phyloP scores from a whole-genome alignment of 2,329 filamentous ascomycete species.

The Neofusicoccum umdonicola region DNA sequence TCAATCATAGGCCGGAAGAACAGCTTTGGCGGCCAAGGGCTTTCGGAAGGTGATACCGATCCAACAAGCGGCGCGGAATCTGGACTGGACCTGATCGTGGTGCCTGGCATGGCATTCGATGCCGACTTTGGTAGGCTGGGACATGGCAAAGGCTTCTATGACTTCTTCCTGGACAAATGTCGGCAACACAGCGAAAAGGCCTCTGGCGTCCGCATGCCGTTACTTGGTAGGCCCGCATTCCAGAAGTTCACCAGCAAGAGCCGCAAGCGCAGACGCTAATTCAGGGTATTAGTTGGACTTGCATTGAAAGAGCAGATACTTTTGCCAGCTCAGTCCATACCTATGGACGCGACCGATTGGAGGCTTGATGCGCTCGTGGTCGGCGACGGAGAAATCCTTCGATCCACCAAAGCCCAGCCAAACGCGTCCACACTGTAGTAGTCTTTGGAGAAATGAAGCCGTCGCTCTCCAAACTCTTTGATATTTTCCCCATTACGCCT shows the following conservation, averaged over 20 bases:
- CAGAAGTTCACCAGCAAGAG: background rate
- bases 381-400: constrained; percentile 60
- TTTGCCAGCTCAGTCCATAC: constrained; percentile 62
- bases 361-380: constrained; percentile 74
- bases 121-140: constrained; percentile 71
- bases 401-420: constrained; percentile 18
- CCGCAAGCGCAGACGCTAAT: constrained; percentile 2
- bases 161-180: constrained; percentile 84
- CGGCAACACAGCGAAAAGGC: constrained; percentile 40
- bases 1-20: constrained; percentile 68
- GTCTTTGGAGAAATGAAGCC: constrained; percentile 1
- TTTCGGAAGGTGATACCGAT: constrained; percentile 38
- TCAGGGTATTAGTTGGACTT: constrained; percentile 61
- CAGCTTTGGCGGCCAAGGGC: constrained; percentile 65
- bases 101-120: constrained; percentile 94
- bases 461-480: background rate
- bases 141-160: constrained; percentile 96
- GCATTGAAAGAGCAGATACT: constrained; percentile 85
- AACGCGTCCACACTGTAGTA: background rate
- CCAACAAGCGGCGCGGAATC: constrained; percentile 22
- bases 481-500: constrained; percentile 11
- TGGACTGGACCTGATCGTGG: constrained; percentile 78
- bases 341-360: constrained; percentile 74
- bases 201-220: constrained; percentile 48
- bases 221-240: constrained; percentile 51